Percentiles rank a stretch among this genome's conserved stretches.
phyloP scores from a whole-genome alignment of 1,284 basidiomycete species.

The Meira miltonrushii region DNA sequence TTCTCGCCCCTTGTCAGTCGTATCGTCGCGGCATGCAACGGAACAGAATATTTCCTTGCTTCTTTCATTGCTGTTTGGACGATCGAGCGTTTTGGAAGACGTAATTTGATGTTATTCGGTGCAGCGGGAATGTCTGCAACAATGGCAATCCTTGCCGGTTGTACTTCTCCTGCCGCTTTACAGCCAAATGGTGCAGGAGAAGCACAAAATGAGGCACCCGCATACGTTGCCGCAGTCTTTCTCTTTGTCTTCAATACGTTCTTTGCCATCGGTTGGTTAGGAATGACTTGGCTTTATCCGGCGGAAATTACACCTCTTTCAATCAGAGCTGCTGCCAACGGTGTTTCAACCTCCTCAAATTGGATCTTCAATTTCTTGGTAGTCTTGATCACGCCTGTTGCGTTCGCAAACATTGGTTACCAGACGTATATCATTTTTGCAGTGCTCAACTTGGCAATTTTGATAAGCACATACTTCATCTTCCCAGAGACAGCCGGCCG shows the following conservation, averaged over 20 bases:
- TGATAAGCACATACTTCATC: constrained; percentile 31
- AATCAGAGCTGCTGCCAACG: constrained; percentile 44
- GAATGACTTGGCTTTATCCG: constrained; percentile 51
- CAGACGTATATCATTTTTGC: constrained; percentile 36
- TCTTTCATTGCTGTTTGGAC: constrained; percentile 43
- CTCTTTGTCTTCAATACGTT: constrained; percentile 28
- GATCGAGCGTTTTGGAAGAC: constrained; percentile 41
- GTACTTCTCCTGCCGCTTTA: constrained; percentile 9
- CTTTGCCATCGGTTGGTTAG: constrained; percentile 49
- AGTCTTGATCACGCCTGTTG: constrained; percentile 35
- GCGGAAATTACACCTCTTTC: constrained; percentile 48
- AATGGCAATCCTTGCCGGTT: constrained; percentile 33
- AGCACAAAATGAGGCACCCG: constrained; percentile 19
- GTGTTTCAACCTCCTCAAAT: constrained; percentile 41
- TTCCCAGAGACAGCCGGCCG: constrained; percentile 47
- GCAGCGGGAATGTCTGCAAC: constrained; percentile 34
- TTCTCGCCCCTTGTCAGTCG: constrained; percentile 33
- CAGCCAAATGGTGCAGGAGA: neutral
- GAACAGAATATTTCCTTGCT: constrained; percentile 45
- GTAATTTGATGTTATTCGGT: constrained; percentile 43
- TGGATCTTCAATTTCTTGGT: constrained; percentile 48
- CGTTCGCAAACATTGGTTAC: constrained; percentile 25
- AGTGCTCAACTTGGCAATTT: constrained; percentile 32
- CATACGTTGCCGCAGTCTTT: constrained; percentile 34
- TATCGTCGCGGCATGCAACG: neutral